Evolutionary conservation across 352 stramenopile genomes (phyloP).

Genomic region (Globisporangium echinulatum): DNA sequence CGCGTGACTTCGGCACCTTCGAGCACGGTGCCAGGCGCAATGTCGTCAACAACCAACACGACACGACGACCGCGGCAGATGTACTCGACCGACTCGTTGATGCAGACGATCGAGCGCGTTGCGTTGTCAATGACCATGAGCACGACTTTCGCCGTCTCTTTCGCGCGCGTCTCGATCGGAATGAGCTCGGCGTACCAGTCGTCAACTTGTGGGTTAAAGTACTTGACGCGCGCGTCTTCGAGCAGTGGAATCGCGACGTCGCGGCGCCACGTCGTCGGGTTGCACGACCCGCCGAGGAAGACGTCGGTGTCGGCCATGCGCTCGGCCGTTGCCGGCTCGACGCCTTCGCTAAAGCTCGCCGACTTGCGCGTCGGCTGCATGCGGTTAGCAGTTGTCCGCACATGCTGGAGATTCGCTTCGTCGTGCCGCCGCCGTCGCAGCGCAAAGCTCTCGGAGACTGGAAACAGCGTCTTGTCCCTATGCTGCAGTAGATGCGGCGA

Average conservation of each 20-base stretch:
- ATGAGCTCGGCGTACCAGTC: slow-evolving; percentile 86
- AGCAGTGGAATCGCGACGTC: slow-evolving; percentile 78
- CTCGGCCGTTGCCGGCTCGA: slow-evolving; percentile 26
- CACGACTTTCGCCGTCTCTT: slow-evolving; percentile 77
- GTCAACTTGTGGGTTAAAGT: slow-evolving; percentile 88
- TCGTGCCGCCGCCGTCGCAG: slow-evolving; percentile 10
- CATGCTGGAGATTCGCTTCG: slow-evolving; percentile 12
- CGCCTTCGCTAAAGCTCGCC: slow-evolving; percentile 43
- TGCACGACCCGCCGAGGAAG: slow-evolving; percentile 84
- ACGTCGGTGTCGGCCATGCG: slow-evolving; percentile 43
- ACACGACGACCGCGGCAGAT: slow-evolving; percentile 71
- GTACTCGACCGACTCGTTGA: slow-evolving; percentile 86
- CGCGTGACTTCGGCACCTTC: slow-evolving; percentile 44
- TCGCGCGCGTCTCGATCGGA: slow-evolving; percentile 68
- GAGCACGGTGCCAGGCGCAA: slow-evolving; percentile 36
- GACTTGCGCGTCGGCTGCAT: slow-evolving; percentile 31
- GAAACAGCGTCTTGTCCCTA: slow-evolving; percentile 19
- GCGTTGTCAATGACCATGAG: slow-evolving; percentile 81
- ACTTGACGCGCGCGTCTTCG: slow-evolving; percentile 53
- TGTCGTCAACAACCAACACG: slow-evolving; percentile 80
- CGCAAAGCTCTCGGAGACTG: slow-evolving; percentile 12
- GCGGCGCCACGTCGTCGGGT: slow-evolving; percentile 82
- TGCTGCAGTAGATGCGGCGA: slow-evolving; percentile 47
- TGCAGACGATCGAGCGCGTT: slow-evolving; percentile 79
- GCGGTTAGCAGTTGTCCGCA: slow-evolving; percentile 8